Evolutionary conservation across 2,329 filamentous ascomycete species (phyloP).

Genomic region (Pleomassaria siparia): DNA sequence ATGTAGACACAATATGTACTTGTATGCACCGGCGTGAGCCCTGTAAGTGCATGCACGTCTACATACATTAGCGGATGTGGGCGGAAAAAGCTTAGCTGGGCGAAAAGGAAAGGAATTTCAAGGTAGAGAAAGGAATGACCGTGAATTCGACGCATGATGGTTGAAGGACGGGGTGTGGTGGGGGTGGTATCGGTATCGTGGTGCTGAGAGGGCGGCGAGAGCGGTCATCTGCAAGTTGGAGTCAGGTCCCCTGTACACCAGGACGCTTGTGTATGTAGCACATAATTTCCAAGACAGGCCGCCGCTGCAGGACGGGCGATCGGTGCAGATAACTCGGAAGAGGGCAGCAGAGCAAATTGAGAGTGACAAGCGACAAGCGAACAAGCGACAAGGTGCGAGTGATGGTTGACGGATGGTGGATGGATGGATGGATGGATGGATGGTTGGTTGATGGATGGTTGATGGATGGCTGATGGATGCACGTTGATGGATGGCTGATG

Average conservation of each 20-base stretch:
- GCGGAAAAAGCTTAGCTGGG: conserved; percentile 41
- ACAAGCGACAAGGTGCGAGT: conserved; percentile 16
- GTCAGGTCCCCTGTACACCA: conserved; percentile 25
- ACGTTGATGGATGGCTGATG: no score
- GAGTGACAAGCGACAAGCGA: no score
- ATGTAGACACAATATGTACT: conserved; percentile 22
- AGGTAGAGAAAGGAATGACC: conserved; percentile 34
- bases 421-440: no score
- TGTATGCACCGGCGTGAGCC: no score
- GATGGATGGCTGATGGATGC: no score
- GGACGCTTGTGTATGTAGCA: conserved; percentile 23
- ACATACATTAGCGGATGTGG: conserved; percentile 39
- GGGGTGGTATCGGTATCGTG: no score
- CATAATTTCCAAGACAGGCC: conserved; percentile 24
- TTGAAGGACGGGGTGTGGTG: conserved; percentile 18
- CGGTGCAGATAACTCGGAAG: conserved; percentile 17
- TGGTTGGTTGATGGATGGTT: no score
- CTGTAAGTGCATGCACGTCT: conserved; percentile 29
- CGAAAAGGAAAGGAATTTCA: conserved; percentile 30
- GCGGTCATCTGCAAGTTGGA: conserved; percentile 29
- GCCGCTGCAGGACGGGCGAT: conserved; percentile 38
- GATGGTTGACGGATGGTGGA: not conserved
- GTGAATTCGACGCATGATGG: conserved; percentile 27
- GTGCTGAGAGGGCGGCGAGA: conserved; percentile 25
- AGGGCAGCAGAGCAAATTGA: conserved; percentile 15